Evolutionary conservation across 1,284 basidiomycete species (phyloP), one percentile per base, ranked within the genome.

Genomic region (Lignosus rhinocerotis): DNA sequence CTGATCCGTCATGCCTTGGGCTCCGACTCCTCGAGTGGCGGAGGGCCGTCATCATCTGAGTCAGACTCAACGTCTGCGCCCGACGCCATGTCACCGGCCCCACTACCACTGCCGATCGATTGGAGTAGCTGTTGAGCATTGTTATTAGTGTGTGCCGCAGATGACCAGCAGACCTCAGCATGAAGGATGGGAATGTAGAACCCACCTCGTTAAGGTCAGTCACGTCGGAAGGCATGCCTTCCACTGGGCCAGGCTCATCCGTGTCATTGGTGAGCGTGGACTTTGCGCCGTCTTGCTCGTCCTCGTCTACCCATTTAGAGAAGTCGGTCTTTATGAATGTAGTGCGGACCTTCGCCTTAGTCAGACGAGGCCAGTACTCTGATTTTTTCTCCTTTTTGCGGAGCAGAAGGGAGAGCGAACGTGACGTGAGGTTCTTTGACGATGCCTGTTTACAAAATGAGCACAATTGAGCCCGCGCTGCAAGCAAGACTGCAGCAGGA

Each of bases 261-360:
- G 73, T 56, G 9, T 82, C 82, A 0, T 83, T 82, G 9, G 81
- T 80, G 0, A 76, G 61, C 43, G 69, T 73, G 8, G 69, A 69
- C 5, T 65, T 65, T 17, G 75, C 79, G 50, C 80, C 88, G 34
- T 93, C 90, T 77, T 97, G 94, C 74, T 97, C 94, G 70, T 97
- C 94, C 78, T 97, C 94, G 71, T 96, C 94, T 51, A 91, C 90
- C 94, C 94, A 97, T 76, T 92, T 95, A 69, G 80, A 79, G 73
- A 95, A 96, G 75, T 96, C 93, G 50, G 93, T 95, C 82, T 94
- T 95, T 73, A 96, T 78, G 76, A 86, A 95, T 54, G 85, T 78
- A 59, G 81, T 84, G 76, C 85, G 92, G 60, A 83, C 72, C 75
- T 94, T 94, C 64, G 92, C 91, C 76, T 95, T 94, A 44, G 91